Base-by-base conservation (phyloP, 352 stramenopile genomes). In the Globisporangium yorkense region DNA sequence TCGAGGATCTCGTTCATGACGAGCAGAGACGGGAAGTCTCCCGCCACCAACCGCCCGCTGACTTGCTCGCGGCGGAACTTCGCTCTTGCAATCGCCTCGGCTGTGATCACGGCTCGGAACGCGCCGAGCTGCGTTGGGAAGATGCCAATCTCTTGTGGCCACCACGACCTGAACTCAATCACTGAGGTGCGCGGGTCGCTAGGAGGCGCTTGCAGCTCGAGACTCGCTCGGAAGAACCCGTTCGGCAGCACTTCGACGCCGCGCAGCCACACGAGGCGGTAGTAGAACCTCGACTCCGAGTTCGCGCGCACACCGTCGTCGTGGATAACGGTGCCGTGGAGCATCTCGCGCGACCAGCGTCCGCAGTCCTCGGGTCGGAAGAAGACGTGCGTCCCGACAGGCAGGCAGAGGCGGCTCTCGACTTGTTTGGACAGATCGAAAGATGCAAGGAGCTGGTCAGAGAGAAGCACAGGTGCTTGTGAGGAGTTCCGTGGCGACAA, bases 231-330 rank as follows among this genome's bases (percentile, higher is more conserved):
- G 56, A 75, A 90, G 46, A 81, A 84, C 15, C 77, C 73, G 51
- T 90, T 89, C 2, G 74, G 63, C n/a, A 92, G 61, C 27, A 75
- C 56, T 51, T 87, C 65, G 12, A 92, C 74, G 4, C 80, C 82
- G 52, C 82, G 70, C 3, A 92, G 57, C 80, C 78, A 92, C 16
- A 90, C 56, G 40, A 92, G 64, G 9, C 80, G 82, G 43, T 85
- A 77, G 51, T 75, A 90, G 13, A 70, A 66, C 29, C 24, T 51
- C 27, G 57, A 48, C 5, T 46, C 18, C 18, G 39, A 46, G 24
- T 62, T 61, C 24, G 49, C 37, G 9, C 63, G 66, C 9, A 71
- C 45, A 61, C 65, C 43, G 47, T 75, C 52, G 44, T 75, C 61
- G 12, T 70, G 49, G 44, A 81, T 27, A 27, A 78, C 56, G 0